Conservation (phyloP, 345 rosid genomes). For the Eucalyptus microcorys region DNA sequence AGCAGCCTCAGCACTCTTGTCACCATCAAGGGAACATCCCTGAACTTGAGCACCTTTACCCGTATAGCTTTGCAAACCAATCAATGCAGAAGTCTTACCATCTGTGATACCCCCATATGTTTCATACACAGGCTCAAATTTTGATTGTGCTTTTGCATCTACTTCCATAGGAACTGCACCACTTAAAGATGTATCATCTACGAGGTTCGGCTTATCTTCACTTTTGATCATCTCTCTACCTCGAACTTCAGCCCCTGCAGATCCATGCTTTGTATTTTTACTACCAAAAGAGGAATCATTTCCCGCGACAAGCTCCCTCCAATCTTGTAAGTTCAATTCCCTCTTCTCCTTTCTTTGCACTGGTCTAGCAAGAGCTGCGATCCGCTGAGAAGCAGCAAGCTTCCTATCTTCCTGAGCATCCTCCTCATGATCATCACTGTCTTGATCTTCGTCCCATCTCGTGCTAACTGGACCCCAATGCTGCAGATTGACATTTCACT, state of each 20-base stretch:
- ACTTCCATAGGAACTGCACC: constrained; percentile 9
- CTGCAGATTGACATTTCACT: constrained; percentile 13
- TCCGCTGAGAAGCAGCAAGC: constrained; percentile 7
- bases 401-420: constrained; percentile 15
- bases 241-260: neutral
- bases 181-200: neutral
- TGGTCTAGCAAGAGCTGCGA: constrained; percentile 55
- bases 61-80: neutral
- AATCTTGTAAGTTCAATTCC: constrained; percentile 30
- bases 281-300: constrained; percentile 1
- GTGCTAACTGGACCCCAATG: constrained; percentile 39
- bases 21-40: neutral
- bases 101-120: neutral
- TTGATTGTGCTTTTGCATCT: constrained; percentile 3
- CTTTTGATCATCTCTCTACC: neutral
- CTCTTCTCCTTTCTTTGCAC: constrained; percentile 61
- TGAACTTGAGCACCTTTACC: constrained; percentile 5
- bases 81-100: neutral
- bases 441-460: neutral
- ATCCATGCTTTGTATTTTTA: neutral
- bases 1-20: neutral
- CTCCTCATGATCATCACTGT: constrained; percentile 6
- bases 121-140: neutral
- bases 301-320: constrained; percentile 31
- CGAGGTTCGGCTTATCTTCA: neutral